These are phyloP conservation scores for Phytophthora idaei DNA, from an alignment of 352 stramenopile genomes.

Conservation along the genomic window DNA sequence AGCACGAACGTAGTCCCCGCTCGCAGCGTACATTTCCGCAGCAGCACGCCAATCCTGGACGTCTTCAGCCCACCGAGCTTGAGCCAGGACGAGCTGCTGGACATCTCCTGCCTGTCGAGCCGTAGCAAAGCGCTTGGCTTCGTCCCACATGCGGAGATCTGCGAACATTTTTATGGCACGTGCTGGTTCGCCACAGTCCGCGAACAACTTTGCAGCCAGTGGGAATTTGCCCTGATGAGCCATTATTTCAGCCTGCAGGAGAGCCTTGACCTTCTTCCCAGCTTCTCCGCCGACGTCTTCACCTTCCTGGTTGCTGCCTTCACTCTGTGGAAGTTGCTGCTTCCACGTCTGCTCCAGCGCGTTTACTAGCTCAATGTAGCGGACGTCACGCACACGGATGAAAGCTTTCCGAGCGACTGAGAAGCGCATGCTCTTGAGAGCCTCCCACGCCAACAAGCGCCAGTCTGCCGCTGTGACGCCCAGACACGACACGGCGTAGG, in stretches of 20 bases:
- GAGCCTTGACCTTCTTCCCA: conserved; percentile 57
- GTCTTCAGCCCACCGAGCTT: conserved; percentile 94
- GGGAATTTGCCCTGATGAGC: conserved; percentile 92
- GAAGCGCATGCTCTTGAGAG: conserved; percentile 87
- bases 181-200: conserved; percentile 78
- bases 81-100: conserved; percentile 86
- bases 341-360: conserved; percentile 80
- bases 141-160: conserved; percentile 93
- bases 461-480: conserved; percentile 94
- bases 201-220: conserved; percentile 90
- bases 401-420: conserved; percentile 88
- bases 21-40: conserved; percentile 91
- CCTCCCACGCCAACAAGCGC: conserved; percentile 85
- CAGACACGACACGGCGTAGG: conserved; percentile 92
- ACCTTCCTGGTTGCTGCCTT: conserved; percentile 24
- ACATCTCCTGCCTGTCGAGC: conserved; percentile 84
- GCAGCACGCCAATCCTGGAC: conserved; percentile 92
- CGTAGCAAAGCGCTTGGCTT: conserved; percentile 92
- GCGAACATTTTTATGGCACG: conserved; percentile 94
- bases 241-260: conserved; percentile 92
- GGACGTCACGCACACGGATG: conserved; percentile 90
- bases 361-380: conserved; percentile 92
- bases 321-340: conserved; percentile 51
- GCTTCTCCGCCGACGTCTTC: conserved; percentile 41
- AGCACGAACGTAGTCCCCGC: conserved; percentile 80